Base-by-base conservation (phyloP, 192 early-diverging fungal species). In the Rhizoclosmatium sp. region DNA sequence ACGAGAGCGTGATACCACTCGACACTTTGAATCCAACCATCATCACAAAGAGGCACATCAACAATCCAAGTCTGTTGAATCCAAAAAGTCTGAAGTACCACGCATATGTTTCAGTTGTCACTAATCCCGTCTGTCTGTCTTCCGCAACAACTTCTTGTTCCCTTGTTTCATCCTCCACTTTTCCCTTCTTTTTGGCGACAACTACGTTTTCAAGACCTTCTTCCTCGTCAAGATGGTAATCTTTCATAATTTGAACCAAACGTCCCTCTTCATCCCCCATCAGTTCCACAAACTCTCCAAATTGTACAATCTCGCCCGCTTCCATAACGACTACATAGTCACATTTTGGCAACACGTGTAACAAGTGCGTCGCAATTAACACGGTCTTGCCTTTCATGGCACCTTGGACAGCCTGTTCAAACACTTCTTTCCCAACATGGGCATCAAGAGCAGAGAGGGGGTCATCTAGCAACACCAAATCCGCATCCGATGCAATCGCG, bases 391-490 rank as follows among this genome's bases (percentile, higher is more conserved):
- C 64, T 14, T 54, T 7, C 42, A 76, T 47, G 16, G 31, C 45
- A 3, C 78, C 78, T 2, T 86, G 81, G 71, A 94, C 91, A 62
- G 89, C 91, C 19, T 82, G 79, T 64, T 92, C 82, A 86, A 97
- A 90, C 16, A 94, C 83, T 59, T 89, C 84, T 23, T 68, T 60
- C 59, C 89, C 80, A 51, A 89, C 87, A 65, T 87, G 78, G 1
- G 83, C 41, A 66, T 89, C 88, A 84, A 84, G 94, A 16, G 82
- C 62, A 21, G 74, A 60, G 39, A 81, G 47, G 0, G 82, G 82
- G 51, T 95, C 93, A 70, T 94, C 94, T 2, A 94, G 82, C 0
- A 95, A 77, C 56, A 91, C 91, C 0, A 93, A 78, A 49, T 94
- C 92, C 9, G 92, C 86, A 10, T 91, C 82, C 42, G 23, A 19